Evolutionary conservation across 2,329 filamentous ascomycete genomes (phyloP), one percentile per base, ranked within the genome.

Genomic region (Emergomyces africanus): DNA sequence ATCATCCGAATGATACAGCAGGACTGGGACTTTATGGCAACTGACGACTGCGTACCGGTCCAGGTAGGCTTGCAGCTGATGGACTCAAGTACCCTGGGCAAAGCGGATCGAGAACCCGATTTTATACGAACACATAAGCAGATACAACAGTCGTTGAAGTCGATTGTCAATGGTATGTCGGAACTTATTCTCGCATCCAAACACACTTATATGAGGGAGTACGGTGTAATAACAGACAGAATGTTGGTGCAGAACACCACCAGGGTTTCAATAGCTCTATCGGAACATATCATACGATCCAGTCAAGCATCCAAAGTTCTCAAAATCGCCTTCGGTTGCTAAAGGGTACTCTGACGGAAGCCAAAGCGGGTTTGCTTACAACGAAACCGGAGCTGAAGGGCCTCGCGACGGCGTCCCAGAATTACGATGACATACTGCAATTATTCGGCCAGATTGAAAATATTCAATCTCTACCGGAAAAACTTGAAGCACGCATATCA

Each of bases 191-290:
- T 30, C 20, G 20, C 30, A 2, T n/a, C 28, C 42, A 25, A 20
- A 48, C 2, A 5, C 25, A 20, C 42, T n/a, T 46, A 5, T 12
- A 28, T 44, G 12, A n/a, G n/a, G 33, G 30, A 10, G 42, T 20
- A 25, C 33, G 6, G 35, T n/a, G 10, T 35, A 30, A 42, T 48
- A 25, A 48, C 37, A 18, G 20, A 48, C 37, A 18, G 14, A 9
- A 3, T 23, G 2, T 33, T 20, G 25, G 42, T 60, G 57, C 60
- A 80, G 92, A 99, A 75, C 92, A 99, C 70, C 92, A 99, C 70
- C 94, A 99, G 73, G 95, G 94, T 53, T 99, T 99, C 81, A 99
- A 97, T 75, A 96, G 90, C 73, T 96, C 92, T 56, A 97, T 99
- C 63, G 94, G 92, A 72, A 97, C 92, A 23, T 99, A 97, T 70